Evolutionary conservation across 2,329 filamentous ascomycete species (phyloP), one percentile per base, ranked within the genome.

Genomic region (Grosmannia serpens): DNA sequence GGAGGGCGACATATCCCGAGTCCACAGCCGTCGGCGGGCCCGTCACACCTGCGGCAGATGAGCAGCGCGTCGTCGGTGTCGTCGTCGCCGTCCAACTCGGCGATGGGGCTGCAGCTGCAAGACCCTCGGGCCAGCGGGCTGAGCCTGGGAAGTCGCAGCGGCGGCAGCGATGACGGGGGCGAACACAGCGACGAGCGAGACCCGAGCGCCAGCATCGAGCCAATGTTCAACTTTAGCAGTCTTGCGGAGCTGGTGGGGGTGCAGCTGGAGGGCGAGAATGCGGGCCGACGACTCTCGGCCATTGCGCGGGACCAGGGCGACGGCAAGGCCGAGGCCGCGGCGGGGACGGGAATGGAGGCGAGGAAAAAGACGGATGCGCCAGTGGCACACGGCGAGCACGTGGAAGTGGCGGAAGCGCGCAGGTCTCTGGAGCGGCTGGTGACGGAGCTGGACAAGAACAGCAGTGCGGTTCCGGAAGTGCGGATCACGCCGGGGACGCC

Each of bases 181-280:
- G 79, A 83, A 27, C 71, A 75, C 8, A 79, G 80, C 27, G 74
- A 77, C 5, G 75, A 77, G 17, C 63, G 77, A 5, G 76, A 78
- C 46, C 67, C 68, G 7, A 79, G 75, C 58, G 66, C 75, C 5
- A 77, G 78, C 52, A 74, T 79, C 0, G 91, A 96, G 68, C 83
- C 90, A 3, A 84, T 96, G 81, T 94, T 95, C 72, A 96, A 96
- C 70, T 96, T 96, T 68, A 80, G 85, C 58, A 96, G 90, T 64
- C 74, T 97, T 26, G 88, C 89, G 2, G 88, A 89, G 62, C 89
- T 95, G 69, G 88, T 96, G 33, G 88, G 86, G 0, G 83, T 83
- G 9, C 77, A 81, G 53, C 73, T 83, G 38, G 80, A 83, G 56
- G 74, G 75, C 2, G 70, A 73, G 50, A 70, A 77, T 46, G 76